Evolutionary conservation across 1,284 basidiomycete genomes (phyloP).

Genomic region (Ceratobasidium sp.): DNA sequence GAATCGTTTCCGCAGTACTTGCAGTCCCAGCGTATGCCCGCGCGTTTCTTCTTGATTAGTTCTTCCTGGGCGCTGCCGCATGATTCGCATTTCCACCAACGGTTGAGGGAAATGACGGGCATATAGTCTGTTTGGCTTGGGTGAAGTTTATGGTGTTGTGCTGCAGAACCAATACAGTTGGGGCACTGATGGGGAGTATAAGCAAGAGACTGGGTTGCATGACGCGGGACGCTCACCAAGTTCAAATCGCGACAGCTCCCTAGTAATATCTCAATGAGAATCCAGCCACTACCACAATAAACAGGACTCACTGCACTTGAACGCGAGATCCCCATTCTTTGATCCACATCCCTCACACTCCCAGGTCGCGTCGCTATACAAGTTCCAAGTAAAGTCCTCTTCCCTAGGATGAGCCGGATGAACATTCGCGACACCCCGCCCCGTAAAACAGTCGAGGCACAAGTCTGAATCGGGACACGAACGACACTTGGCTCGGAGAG

Average conservation of each 20-base stretch:
- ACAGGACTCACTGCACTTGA: constrained; percentile 27
- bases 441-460: constrained; percentile 33
- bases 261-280: background rate
- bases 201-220: background rate
- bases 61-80: constrained; percentile 23
- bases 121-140: constrained; percentile 18
- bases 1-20: constrained; percentile 28
- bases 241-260: constrained; percentile 39
- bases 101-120: constrained; percentile 37
- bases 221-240: constrained; percentile 8
- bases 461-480: constrained; percentile 37
- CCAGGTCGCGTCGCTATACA: constrained; percentile 32
- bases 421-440: constrained; percentile 24
- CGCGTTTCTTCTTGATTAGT: constrained; percentile 39
- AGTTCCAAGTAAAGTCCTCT: constrained; percentile 24
- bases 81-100: constrained; percentile 35
- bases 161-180: constrained; percentile 26
- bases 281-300: background rate
- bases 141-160: constrained; percentile 38
- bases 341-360: constrained; percentile 40
- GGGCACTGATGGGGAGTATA: constrained; percentile 17
- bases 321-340: constrained; percentile 39
- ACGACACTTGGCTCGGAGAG: constrained; percentile 33
- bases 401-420: constrained; percentile 36
- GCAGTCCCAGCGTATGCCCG: constrained; percentile 27